Evolutionary conservation across 2,329 filamentous ascomycete genomes (phyloP), one percentile per base, ranked within the genome.

Genomic region (Alternaria ethzedia): DNA sequence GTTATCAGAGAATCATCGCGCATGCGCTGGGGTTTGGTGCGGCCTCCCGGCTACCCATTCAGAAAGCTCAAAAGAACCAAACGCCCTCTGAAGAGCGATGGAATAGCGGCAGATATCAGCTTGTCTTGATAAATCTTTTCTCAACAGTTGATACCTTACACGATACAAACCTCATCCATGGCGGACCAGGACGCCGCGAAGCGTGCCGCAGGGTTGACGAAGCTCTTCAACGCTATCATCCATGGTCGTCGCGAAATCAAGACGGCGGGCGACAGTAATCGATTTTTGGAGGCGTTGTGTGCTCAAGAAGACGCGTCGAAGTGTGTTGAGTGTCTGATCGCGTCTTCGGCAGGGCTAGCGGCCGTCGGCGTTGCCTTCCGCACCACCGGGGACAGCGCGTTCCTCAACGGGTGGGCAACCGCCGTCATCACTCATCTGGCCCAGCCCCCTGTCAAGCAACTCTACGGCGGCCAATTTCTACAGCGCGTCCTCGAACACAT

Each of bases 401-500:
- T 87, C 69, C 70, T 87, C 47, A 86, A 86, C 57, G 75, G 73
- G 2, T 47, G 66, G 36, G 73, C 75, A 6, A 65, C 75, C 6
- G 46, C 64, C 4, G 67, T 82, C 9, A 68, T 85, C 26, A 64
- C 32, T 6, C 81, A 81, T 57, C 63, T 85, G 1, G 73, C 79
- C 0, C 76, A 83, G 49, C 82, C 83, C 2, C 73, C 68, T 0
- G 67, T 89, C 49, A 86, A 86, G 63, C 76, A 82, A 26, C 70
- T 88, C 3, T 84, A 81, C 57, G 81, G 82, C 54, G 87, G 87
- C 0, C 78, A 83, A 12, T 81, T 87, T 43, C 76, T 89, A 3
- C 76, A 79, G 30, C 77, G 82, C 13, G 51, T 89, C 3, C 70
- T 89, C 2, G 63, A 80, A 0, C 75, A 78, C 1, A 77, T 89